These are phyloP conservation scores for Stephania yunnanensis DNA, from an alignment of 164 flowering plant genomes.

Conservation along the genomic window DNA sequence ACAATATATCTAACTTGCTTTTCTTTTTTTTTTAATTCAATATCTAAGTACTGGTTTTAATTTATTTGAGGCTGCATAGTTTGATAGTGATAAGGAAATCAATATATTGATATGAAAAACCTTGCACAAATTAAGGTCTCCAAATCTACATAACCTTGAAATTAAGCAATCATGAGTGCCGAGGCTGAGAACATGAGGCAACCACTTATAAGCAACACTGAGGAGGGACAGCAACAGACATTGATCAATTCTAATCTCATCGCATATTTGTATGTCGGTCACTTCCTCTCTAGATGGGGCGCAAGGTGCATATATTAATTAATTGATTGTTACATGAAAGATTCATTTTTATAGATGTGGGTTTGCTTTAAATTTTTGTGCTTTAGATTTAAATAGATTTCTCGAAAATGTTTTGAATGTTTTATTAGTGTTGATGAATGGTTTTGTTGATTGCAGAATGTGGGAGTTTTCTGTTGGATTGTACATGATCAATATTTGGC, in stretches of 20 bases:
- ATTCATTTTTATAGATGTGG: background rate
- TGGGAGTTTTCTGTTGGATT: conserved; percentile 95
- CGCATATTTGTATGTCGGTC: conserved; percentile 49
- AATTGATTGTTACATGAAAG: background rate
- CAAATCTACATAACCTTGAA: background rate
- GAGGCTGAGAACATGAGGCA: conserved; percentile 6
- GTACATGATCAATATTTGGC: conserved; percentile 84
- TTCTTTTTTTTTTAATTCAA: too few species aligned
- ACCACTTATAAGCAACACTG: conserved; percentile 11
- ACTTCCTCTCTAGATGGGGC: conserved; percentile 89
- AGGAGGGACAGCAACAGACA: background rate
- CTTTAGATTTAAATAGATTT: background rate
- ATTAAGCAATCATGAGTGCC: background rate
- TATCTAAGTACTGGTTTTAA: too few species aligned
- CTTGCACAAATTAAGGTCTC: background rate
- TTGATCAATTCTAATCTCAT: conserved; percentile 31
- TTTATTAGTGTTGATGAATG: background rate
- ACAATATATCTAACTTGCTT: too few species aligned
- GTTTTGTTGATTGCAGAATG: conserved; percentile 48
- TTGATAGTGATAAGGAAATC: too few species aligned
- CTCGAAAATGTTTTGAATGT: background rate
- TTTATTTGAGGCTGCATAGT: too few species aligned
- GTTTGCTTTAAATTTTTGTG: background rate
- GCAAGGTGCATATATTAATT: conserved; percentile 48
- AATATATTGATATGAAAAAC: too few species aligned